These are phyloP conservation scores for Amanita brunnescens DNA, from an alignment of 768 basidiomycete species.

Conservation along the genomic window DNA sequence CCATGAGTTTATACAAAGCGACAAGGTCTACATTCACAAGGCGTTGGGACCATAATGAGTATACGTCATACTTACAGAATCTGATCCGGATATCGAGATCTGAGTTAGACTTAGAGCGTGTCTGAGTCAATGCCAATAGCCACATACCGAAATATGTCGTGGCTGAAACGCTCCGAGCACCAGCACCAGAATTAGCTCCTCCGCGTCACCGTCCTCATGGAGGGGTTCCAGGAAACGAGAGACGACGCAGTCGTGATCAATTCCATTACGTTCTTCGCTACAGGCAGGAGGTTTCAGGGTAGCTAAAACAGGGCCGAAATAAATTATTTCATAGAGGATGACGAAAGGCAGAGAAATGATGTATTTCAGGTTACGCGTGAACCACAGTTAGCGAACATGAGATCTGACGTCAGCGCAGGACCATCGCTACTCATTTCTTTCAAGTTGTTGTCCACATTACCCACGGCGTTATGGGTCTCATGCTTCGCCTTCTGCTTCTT, in stretches of 20 bases:
- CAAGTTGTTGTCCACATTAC: no score
- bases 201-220: not conserved
- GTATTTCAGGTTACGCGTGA: no score
- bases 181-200: not conserved
- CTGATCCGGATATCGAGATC: conserved; percentile 6
- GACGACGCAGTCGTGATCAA: not conserved
- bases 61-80: conserved; percentile 4
- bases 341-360: no score
- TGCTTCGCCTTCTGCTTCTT: no score
- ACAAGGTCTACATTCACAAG: not conserved
- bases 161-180: not conserved
- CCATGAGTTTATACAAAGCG: not conserved
- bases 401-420: no score
- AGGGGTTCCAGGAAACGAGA: not conserved
- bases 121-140: not conserved
- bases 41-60: not conserved
- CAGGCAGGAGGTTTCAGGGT: no score
- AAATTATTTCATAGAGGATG: no score
- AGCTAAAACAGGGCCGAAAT: no score
- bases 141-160: not conserved
- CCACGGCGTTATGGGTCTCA: no score
- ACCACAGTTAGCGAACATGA: no score
- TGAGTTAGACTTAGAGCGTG: not conserved
- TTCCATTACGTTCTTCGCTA: no score
- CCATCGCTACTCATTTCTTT: no score